Evolutionary conservation across 169 alveolate genomes (phyloP).

Genomic region (Eimeria zaria): DNA sequence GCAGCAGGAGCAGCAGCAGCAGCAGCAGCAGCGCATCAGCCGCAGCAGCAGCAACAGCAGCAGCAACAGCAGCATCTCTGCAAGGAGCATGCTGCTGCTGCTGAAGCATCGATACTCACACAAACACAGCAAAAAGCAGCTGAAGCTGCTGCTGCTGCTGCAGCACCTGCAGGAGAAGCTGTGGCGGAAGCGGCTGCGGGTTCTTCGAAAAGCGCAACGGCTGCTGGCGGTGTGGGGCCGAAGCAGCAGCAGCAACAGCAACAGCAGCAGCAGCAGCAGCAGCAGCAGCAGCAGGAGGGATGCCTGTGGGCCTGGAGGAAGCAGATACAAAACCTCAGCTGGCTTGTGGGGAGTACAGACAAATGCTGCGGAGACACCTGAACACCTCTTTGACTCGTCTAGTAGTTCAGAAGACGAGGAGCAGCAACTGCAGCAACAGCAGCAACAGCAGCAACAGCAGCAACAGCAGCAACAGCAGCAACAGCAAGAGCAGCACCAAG

Average conservation of each 20-base stretch:
- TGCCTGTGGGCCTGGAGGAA: background rate
- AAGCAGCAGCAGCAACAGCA: too few relatives aligned
- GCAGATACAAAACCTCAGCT: background rate
- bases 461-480: constrained; percentile 3
- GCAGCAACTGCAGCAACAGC: background rate
- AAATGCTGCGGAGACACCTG: background rate
- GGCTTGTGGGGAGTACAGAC: background rate
- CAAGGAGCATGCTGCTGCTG: background rate
- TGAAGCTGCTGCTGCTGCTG: too few relatives aligned
- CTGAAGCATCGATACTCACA: background rate
- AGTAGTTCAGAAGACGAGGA: background rate
- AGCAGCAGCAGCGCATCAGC: constrained; percentile 1
- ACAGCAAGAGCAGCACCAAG: background rate
- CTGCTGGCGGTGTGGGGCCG: background rate
- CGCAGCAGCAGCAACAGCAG: background rate
- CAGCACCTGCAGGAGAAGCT: too few relatives aligned
- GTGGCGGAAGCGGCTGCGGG: background rate
- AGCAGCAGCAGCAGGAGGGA: background rate
- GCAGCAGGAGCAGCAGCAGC: constrained; percentile 17
- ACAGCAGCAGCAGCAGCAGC: too few relatives aligned
- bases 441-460: constrained; percentile 10
- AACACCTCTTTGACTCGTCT: background rate
- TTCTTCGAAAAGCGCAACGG: background rate
- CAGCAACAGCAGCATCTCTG: background rate
- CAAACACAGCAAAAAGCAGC: background rate